phyloP scores from a whole-genome alignment of 2,329 filamentous ascomycete genomes.

The Penicillium sp. region DNA sequence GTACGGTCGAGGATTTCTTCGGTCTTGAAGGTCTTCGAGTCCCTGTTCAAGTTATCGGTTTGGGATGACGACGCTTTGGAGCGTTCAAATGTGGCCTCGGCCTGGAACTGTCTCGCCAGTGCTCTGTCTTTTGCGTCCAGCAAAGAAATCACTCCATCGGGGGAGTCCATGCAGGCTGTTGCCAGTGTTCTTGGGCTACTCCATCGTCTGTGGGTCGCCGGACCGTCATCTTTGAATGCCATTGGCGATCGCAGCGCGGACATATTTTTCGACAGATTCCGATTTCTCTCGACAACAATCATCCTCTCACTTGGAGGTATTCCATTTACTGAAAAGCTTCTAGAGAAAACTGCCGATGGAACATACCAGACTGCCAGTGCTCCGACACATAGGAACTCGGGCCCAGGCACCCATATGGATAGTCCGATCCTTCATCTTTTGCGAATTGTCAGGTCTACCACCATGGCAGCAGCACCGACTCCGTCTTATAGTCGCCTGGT shows the following conservation, averaged over 20 bases:
- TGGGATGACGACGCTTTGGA: slow-evolving; percentile 45
- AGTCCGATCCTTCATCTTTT: slow-evolving; percentile 41
- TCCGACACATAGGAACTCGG: slow-evolving; percentile 31
- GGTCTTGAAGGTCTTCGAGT: slow-evolving; percentile 60
- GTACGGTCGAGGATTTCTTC: slow-evolving; percentile 64
- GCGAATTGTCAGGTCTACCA: slow-evolving; percentile 28
- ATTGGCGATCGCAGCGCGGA: slow-evolving; percentile 26
- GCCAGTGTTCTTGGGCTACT: slow-evolving; percentile 66
- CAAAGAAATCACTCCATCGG: slow-evolving; percentile 86
- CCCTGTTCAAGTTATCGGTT: slow-evolving; percentile 48
- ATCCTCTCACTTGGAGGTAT: slow-evolving; percentile 49
- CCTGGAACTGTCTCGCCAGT: slow-evolving; percentile 59
- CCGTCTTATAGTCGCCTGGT: slow-evolving; percentile 30
- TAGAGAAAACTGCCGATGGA: slow-evolving; percentile 52
- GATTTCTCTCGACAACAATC: slow-evolving; percentile 50
- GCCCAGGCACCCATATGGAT: slow-evolving; percentile 27
- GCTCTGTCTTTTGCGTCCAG: slow-evolving; percentile 58
- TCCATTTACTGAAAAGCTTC: slow-evolving; percentile 49
- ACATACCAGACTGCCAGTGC: slow-evolving; percentile 48
- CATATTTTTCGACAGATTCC: slow-evolving; percentile 47
- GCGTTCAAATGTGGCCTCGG: slow-evolving; percentile 49
- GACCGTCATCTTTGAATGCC: slow-evolving; percentile 41
- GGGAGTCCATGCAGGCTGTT: slow-evolving; percentile 75
- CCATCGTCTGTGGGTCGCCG: slow-evolving; percentile 62
- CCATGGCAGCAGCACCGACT: slow-evolving; percentile 17